These are phyloP conservation scores for Chrysanthemum makinoi DNA, from an alignment of 129 eudicot genomes.

Conservation along the genomic window DNA sequence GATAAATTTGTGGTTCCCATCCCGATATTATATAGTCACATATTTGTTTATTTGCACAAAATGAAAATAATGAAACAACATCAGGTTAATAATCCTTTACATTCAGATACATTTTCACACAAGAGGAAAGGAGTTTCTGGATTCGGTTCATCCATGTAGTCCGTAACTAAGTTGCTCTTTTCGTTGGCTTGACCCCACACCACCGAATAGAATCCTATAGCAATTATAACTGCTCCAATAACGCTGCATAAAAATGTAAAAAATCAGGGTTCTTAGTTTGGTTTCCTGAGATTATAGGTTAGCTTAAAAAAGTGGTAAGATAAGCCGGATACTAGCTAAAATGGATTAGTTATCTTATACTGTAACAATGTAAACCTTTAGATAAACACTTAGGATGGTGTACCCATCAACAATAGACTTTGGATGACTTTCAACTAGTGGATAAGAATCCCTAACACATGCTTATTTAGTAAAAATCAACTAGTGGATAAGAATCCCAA, in stretches of 20 bases:
- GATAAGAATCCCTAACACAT: too few species aligned
- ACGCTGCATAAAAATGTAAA: conserved; percentile 37
- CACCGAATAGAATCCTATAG: conserved; percentile 58
- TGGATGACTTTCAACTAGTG: too few species aligned
- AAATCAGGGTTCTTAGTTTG: conserved; percentile 11
- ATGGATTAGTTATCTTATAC: background rate
- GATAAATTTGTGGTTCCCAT: too few species aligned
- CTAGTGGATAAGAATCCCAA: too few species aligned
- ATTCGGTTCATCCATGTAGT: background rate
- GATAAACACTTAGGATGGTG: too few species aligned
- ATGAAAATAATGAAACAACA: background rate
- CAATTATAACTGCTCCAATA: conserved; percentile 50
- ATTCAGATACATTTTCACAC: conserved; percentile 2
- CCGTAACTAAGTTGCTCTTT: background rate
- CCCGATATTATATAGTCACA: too few species aligned
- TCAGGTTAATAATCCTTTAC: background rate
- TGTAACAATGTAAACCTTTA: background rate
- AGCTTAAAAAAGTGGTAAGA: background rate
- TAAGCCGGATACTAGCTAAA: background rate
- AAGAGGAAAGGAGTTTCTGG: background rate
- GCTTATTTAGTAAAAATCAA: too few species aligned
- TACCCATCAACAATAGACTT: too few species aligned
- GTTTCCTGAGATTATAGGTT: background rate
- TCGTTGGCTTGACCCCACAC: conserved; percentile 60
- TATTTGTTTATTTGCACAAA: too few species aligned